Conservation (phyloP, 2,329 filamentous ascomycete genomes). For the Sarocladiaceae sp. region DNA sequence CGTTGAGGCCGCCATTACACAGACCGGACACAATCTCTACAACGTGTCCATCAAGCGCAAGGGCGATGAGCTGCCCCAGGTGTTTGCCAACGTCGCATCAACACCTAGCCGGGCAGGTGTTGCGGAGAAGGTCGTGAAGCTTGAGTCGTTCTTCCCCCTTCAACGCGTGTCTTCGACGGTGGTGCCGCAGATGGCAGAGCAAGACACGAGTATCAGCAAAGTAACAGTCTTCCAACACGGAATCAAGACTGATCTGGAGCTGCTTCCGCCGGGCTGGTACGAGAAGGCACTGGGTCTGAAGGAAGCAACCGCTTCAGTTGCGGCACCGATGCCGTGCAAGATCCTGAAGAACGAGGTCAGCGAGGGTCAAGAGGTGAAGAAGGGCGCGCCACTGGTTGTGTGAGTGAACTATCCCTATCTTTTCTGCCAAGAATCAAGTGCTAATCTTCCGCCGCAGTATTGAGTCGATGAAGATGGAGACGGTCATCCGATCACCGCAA, state of each 20-base stretch:
- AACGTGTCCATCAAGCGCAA: conserved; percentile 38
- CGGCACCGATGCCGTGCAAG: conserved; percentile 97
- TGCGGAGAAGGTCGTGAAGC: conserved; percentile 22
- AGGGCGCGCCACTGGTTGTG: conserved; percentile 83
- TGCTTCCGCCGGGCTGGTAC: conserved; percentile 68
- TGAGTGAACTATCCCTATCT: conserved; percentile 37
- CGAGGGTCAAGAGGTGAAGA: conserved; percentile 75
- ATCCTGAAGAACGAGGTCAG: conserved; percentile 82
- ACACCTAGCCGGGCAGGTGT: conserved; percentile 27
- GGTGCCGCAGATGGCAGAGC: conserved; percentile 47
- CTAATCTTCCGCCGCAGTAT: conserved; percentile 46
- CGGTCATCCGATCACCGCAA: conserved; percentile 71
- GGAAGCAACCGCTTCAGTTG: conserved; percentile 73
- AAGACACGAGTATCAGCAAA: conserved; percentile 40
- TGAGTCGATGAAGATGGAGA: conserved; percentile 89
- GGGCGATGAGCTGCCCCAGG: conserved; percentile 28
- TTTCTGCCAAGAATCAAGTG: too few relatives aligned
- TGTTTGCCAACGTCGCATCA: conserved; percentile 38
- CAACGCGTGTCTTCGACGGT: conserved; percentile 76
- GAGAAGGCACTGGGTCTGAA: conserved; percentile 81
- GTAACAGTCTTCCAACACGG: conserved; percentile 73
- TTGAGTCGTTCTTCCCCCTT: conserved; percentile 64
- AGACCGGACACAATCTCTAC: conserved; percentile 41
- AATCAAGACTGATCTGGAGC: conserved; percentile 49
- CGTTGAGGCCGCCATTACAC: conserved; percentile 44